Percentiles rank a stretch among this genome's conserved stretches.
phyloP scores from a whole-genome alignment of 1,284 basidiomycete genomes.

The Microbotryum scabiosae region DNA sequence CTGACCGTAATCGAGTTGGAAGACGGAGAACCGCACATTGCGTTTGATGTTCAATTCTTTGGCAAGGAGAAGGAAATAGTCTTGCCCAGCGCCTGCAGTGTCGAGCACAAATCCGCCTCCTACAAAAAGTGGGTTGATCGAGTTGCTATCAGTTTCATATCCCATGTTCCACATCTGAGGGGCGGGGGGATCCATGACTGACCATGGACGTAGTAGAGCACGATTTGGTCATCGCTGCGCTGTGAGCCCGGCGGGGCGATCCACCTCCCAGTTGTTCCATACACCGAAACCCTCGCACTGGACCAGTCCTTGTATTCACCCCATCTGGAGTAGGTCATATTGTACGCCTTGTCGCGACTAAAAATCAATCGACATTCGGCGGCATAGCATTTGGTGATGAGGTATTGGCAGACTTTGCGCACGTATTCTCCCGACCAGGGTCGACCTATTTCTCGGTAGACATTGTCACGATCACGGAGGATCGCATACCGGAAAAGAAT shows the following conservation, averaged over 20 bases:
- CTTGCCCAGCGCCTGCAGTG: constrained; percentile 9
- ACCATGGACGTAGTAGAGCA: constrained; percentile 15
- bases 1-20: constrained; percentile 17
- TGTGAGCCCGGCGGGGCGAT: constrained; percentile 14
- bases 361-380: constrained; percentile 18
- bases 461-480: no score
- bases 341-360: constrained; percentile 8
- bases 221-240: constrained; percentile 10
- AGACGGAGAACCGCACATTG: constrained; percentile 13
- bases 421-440: no score
- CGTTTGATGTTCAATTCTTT: constrained; percentile 15
- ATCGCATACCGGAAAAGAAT: no score
- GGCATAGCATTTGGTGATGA: constrained; percentile 2
- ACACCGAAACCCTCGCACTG: constrained; percentile 1
- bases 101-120: constrained; percentile 2
- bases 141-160: no score
- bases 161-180: no score
- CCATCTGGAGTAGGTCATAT: not conserved
- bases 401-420: constrained; percentile 6
- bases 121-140: no score
- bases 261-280: constrained; percentile 13
- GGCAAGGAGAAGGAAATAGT: constrained; percentile 2
- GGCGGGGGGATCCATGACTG: not conserved
- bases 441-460: no score
- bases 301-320: constrained; percentile 3